phyloP scores from a whole-genome alignment of 805 yeast species.

The Zygotorulaspora sp. region DNA sequence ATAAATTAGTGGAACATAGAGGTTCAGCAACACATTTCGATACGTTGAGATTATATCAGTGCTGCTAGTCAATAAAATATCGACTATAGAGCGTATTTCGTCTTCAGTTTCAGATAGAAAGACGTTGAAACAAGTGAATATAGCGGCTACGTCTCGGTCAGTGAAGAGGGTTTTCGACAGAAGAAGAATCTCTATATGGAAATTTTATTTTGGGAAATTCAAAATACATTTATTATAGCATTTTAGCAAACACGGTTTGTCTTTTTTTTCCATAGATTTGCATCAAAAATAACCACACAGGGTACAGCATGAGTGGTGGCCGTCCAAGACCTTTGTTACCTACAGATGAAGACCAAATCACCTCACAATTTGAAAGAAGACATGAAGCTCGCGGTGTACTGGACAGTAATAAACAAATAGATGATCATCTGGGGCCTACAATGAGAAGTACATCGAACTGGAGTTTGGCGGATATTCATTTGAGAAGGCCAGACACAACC shows the following conservation, averaged over 20 bases:
- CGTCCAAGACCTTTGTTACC: conserved; percentile 30
- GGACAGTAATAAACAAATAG: neutral
- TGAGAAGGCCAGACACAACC: conserved; percentile 13
- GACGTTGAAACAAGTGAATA: neutral
- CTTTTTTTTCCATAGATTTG: neutral
- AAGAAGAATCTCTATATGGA: neutral
- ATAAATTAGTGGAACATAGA: neutral
- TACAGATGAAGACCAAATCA: conserved; percentile 26
- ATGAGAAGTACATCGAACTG: conserved; percentile 25
- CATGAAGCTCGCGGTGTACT: conserved; percentile 5
- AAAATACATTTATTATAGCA: neutral
- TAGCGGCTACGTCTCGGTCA: neutral
- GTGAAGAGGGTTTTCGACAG: neutral
- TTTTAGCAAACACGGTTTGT: neutral
- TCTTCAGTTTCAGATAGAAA: no score
- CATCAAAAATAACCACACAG: neutral
- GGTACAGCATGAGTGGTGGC: neutral
- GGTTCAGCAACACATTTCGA: neutral
- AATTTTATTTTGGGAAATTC: neutral
- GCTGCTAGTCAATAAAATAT: no score
- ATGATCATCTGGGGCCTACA: conserved; percentile 3
- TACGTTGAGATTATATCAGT: no score
- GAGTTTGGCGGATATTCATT: conserved; percentile 17
- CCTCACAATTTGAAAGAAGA: conserved; percentile 12
- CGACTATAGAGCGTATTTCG: no score